phyloP scores from a whole-genome alignment of 176 grass and related monocot species.

The Hordeum marinum region DNA sequence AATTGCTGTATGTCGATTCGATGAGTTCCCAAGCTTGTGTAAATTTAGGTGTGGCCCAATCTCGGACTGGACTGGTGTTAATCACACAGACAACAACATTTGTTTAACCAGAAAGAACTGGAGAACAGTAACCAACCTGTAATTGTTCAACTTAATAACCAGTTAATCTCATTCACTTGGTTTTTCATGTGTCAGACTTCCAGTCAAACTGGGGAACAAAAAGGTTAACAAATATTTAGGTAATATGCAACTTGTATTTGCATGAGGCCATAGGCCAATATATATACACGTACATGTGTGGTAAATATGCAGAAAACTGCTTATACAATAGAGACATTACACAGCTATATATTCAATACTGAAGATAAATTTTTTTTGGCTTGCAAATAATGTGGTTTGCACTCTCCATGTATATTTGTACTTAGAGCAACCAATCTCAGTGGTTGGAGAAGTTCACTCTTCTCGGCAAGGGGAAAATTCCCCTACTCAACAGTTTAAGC shows the following conservation, averaged over 20 bases:
- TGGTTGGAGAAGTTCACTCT: conserved; percentile 19
- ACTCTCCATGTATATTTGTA: conserved; percentile 5
- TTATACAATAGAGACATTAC: too few species aligned
- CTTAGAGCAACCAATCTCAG: conserved; percentile 7
- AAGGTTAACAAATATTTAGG: conserved; percentile 1
- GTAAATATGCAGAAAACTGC: too few species aligned
- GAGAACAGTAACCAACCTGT: not conserved
- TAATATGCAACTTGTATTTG: too few species aligned
- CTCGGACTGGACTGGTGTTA: not conserved
- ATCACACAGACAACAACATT: not conserved
- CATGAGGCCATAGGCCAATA: too few species aligned
- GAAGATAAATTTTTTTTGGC: not conserved
- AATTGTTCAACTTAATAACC: not conserved
- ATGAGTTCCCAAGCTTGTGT: not conserved
- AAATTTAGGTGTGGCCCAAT: too few species aligned
- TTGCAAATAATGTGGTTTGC: not conserved
- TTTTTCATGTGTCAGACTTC: not conserved
- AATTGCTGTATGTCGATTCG: not conserved
- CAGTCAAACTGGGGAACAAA: conserved; percentile 5
- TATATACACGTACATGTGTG: too few species aligned
- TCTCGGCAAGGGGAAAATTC: conserved; percentile 17
- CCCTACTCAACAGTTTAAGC: not conserved
- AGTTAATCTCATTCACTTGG: not conserved
- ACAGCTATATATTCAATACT: not conserved
- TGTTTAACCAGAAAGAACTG: not conserved